Evolutionary conservation across 2,329 filamentous ascomycete genomes (phyloP), one percentile per base, ranked within the genome.

Genomic region (Akanthomyces dipterigenus): DNA sequence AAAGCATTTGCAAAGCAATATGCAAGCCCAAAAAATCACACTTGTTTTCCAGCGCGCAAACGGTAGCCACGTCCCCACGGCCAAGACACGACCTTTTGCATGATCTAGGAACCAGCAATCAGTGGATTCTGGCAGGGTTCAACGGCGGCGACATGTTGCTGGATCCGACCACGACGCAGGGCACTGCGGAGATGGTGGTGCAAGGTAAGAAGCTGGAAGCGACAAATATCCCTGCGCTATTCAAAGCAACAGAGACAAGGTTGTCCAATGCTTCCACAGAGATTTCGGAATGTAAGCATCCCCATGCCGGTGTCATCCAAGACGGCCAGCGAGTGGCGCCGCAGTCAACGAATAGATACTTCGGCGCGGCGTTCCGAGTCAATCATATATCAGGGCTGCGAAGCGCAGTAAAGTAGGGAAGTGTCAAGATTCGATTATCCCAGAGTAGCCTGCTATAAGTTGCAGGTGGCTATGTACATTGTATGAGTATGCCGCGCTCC

Each of bases 381-480:
- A n/a, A n/a, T n/a, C n/a, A n/a, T n/a, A n/a, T n/a, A n/a, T n/a
- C n/a, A n/a, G n/a, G 2, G 31, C 8, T 7, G 31, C 3, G 36
- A 38, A 9, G 36, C 3, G 36, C 3, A 38, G 8, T 34, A 16
- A 38, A 38, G 36, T 38, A 38, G 36, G 36, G 36, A 34, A 50
- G 48, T 6, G 11, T 43, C 14, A 31, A 28, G 22, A 49, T 57
- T 49, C 16, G 20, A 20, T n/a, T 40, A 40, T 28, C 55, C 34
- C 22, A 14, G 28, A 36, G 45, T 40, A 57, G 45, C 55, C 31
- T 18, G 34, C 43, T 57, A 57, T 16, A 57, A 28, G 14, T 34
- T 26, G 34, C 18, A 31, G 49, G 49, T 57, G 38, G 20, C 28
- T 49, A 57, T 57, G 16, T 57, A 57, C 55, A 57, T 34, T 49